Percentiles rank a stretch among this genome's conserved stretches.
Conservation (phyloP, 169 alveolate species). For the Babesia gibsoni region DNA sequence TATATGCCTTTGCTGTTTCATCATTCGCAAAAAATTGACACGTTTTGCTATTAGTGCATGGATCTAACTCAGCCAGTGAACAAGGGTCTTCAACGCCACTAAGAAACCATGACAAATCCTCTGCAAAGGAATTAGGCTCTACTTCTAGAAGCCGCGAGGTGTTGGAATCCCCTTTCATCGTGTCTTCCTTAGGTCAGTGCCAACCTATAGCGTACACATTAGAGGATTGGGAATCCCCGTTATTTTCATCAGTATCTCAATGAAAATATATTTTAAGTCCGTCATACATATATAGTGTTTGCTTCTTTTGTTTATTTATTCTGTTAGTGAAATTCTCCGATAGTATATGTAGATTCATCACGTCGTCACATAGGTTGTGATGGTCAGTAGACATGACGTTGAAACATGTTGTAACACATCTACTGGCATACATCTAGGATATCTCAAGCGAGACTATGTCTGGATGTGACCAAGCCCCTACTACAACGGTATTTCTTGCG, state of each 20-base stretch:
- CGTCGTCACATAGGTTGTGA: too few species aligned
- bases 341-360: too few species aligned
- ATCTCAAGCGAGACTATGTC: too few species aligned
- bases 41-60: constrained; percentile 8
- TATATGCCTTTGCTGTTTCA: not conserved
- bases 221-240: not conserved
- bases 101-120: constrained; percentile 38
- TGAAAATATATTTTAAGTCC: not conserved
- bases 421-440: too few species aligned
- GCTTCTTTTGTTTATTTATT: not conserved
- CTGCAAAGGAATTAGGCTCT: constrained; percentile 20
- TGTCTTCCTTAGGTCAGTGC: not conserved
- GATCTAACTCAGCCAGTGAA: constrained; percentile 25
- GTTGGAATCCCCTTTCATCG: not conserved
- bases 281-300: not conserved
- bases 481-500: too few species aligned
- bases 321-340: not conserved
- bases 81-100: constrained; percentile 31
- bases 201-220: not conserved
- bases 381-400: too few species aligned
- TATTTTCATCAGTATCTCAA: too few species aligned
- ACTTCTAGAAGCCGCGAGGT: constrained; percentile 11
- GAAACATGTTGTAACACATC: too few species aligned
- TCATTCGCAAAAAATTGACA: constrained; percentile 6
- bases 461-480: too few species aligned